These are phyloP conservation scores for Thraustotheca clavata DNA, from an alignment of 352 stramenopile species.

Conservation along the genomic window DNA sequence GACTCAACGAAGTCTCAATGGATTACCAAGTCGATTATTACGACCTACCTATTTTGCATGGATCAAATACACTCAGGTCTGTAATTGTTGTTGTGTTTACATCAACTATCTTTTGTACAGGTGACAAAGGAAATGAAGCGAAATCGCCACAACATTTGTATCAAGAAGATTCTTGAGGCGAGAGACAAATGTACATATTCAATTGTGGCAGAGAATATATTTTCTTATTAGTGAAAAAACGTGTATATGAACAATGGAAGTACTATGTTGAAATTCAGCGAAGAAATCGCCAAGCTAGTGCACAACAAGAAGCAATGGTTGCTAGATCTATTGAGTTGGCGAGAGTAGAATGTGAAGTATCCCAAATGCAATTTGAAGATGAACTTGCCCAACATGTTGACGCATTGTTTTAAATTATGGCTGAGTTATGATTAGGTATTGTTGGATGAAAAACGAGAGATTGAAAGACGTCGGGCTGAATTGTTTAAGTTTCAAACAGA, in stretches of 20 bases:
- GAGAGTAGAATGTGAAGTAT: constrained; percentile 27
- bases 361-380: constrained; percentile 43
- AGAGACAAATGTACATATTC: not conserved
- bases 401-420: not conserved
- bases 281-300: not conserved
- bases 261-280: constrained; percentile 12
- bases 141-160: not conserved
- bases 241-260: not conserved
- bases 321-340: constrained; percentile 14
- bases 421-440: not conserved
- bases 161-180: not conserved
- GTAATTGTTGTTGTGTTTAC: too few species aligned
- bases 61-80: not conserved
- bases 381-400: constrained; percentile 25
- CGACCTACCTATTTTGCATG: not conserved
- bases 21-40: not conserved
- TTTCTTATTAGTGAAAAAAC: not conserved
- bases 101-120: not conserved
- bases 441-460: constrained; percentile 21
- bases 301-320: constrained; percentile 9
- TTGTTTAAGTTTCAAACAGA: constrained; percentile 41
- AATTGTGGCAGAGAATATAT: not conserved
- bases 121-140: not conserved
- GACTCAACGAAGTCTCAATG: not conserved
- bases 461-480: constrained; percentile 29